phyloP scores from a whole-genome alignment of 2,329 filamentous ascomycete species.

The Sporothrix dimorphospora region DNA sequence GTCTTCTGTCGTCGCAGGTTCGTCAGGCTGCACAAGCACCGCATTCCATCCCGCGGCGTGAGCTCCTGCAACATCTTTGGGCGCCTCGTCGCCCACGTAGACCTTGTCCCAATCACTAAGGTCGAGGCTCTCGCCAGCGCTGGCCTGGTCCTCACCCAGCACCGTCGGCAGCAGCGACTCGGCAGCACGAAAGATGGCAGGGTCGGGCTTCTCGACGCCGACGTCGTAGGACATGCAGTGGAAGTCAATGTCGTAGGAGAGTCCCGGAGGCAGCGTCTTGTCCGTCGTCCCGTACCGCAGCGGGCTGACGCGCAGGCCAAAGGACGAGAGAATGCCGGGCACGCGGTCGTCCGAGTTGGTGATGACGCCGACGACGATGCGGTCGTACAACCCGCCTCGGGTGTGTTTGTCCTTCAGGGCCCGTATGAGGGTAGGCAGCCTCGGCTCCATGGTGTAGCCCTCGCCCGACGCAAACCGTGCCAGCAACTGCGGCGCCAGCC shows the following conservation, averaged over 20 bases:
- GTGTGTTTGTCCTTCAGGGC: conserved; percentile 36
- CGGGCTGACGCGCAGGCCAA: conserved; percentile 54
- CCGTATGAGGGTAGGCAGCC: conserved; percentile 50
- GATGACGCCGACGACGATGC: conserved; percentile 57
- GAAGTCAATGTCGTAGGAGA: conserved; percentile 52
- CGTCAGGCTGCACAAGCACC: conserved; percentile 13
- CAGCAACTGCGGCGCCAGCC: conserved; percentile 53
- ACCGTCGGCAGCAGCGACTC: conserved; percentile 42
- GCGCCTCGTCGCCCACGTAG: conserved; percentile 34
- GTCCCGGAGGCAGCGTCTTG: background rate
- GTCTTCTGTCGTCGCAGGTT: background rate
- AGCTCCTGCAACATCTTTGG: conserved; percentile 31
- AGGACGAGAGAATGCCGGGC: conserved; percentile 54
- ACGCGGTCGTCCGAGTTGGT: conserved; percentile 68
- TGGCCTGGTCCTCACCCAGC: background rate
- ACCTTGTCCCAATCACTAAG: conserved; percentile 29
- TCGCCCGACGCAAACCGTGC: conserved; percentile 56
- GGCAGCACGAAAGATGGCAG: conserved; percentile 59
- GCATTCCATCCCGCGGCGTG: conserved; percentile 32
- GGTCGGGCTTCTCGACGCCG: conserved; percentile 62
- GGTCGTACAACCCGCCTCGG: background rate
- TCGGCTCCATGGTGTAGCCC: conserved; percentile 55
- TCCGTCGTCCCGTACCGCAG: conserved; percentile 36
- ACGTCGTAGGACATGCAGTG: conserved; percentile 66
- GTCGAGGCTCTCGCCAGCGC: no score